Conservation (phyloP, 345 rosid genomes). For the Salix udensis region DNA sequence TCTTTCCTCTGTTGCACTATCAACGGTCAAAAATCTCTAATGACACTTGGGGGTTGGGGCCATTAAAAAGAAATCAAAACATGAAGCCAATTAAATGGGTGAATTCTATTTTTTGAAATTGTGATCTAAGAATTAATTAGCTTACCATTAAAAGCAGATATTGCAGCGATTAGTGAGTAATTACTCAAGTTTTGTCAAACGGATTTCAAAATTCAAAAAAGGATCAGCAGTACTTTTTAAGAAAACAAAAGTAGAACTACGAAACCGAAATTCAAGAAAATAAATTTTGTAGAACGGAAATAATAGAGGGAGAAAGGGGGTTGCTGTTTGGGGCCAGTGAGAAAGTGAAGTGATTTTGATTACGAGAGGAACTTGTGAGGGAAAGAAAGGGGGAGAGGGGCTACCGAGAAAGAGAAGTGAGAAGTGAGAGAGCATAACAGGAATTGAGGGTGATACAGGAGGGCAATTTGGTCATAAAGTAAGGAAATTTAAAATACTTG, state of each 20-base stretch:
- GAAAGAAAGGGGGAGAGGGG: not conserved
- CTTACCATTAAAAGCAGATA: conserved; percentile 37
- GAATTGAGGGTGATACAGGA: conserved; percentile 1
- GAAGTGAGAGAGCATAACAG: conserved; percentile 4
- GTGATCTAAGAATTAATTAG: conserved; percentile 14
- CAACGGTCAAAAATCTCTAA: conserved; percentile 27
- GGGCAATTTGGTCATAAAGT: conserved; percentile 31
- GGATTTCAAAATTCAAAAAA: conserved; percentile 17
- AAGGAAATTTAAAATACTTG: conserved; percentile 5
- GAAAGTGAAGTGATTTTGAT: not conserved
- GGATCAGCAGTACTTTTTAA: conserved; percentile 12
- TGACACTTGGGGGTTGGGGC: not conserved
- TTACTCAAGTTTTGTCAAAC: not conserved
- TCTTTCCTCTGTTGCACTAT: not conserved
- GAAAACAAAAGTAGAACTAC: conserved; percentile 2
- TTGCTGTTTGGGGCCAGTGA: not conserved
- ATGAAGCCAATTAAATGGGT: not conserved
- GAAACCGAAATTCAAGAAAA: conserved; percentile 27
- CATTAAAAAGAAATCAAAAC: conserved; percentile 10
- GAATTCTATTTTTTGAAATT: not conserved
- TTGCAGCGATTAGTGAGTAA: not conserved
- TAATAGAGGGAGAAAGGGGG: conserved; percentile 2
- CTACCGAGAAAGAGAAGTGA: not conserved
- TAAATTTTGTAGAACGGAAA: not conserved
- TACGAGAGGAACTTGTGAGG: not conserved